These are phyloP conservation scores for Thelephora aurantiotincta DNA, from an alignment of 768 basidiomycete species.

Conservation along the genomic window DNA sequence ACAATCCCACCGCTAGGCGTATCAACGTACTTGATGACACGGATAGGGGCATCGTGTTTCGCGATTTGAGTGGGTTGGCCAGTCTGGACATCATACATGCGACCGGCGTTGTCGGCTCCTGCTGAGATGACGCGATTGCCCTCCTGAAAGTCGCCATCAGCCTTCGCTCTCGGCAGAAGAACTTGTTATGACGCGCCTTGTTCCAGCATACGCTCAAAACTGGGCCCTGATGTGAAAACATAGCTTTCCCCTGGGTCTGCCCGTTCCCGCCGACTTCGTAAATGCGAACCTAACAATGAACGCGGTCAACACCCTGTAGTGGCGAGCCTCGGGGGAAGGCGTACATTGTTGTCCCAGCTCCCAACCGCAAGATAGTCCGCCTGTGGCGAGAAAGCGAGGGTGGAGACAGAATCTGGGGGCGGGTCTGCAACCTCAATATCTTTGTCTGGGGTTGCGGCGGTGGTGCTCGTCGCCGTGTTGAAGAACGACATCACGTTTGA, in stretches of 20 bases:
- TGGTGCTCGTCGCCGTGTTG: constrained; percentile 15
- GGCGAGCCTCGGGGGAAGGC: neutral
- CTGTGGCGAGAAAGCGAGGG: constrained; percentile 68
- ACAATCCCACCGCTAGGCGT: constrained; percentile 61
- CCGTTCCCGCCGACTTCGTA: constrained; percentile 79
- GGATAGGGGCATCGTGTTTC: constrained; percentile 82
- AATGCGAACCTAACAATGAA: constrained; percentile 57
- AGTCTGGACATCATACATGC: constrained; percentile 82
- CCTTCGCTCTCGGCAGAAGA: neutral
- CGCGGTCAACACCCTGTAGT: neutral
- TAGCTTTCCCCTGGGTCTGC: constrained; percentile 78
- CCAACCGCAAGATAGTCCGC: constrained; percentile 87
- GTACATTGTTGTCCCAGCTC: constrained; percentile 90
- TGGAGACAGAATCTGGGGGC: constrained; percentile 78
- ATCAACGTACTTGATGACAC: constrained; percentile 71
- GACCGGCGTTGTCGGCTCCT: constrained; percentile 90
- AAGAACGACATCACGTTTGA: constrained; percentile 28
- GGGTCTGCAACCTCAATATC: constrained; percentile 75
- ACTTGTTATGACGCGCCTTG: constrained; percentile 40
- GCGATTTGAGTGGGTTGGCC: constrained; percentile 75
- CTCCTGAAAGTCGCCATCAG: constrained; percentile 37
- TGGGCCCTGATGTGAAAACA: constrained; percentile 84
- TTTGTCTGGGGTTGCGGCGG: constrained; percentile 36
- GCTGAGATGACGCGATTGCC: constrained; percentile 86
- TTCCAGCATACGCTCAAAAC: constrained; percentile 86